These are phyloP conservation scores for Cyclotella kingstonii DNA, from an alignment of 108 stramenopile species.

Conservation along the genomic window DNA sequence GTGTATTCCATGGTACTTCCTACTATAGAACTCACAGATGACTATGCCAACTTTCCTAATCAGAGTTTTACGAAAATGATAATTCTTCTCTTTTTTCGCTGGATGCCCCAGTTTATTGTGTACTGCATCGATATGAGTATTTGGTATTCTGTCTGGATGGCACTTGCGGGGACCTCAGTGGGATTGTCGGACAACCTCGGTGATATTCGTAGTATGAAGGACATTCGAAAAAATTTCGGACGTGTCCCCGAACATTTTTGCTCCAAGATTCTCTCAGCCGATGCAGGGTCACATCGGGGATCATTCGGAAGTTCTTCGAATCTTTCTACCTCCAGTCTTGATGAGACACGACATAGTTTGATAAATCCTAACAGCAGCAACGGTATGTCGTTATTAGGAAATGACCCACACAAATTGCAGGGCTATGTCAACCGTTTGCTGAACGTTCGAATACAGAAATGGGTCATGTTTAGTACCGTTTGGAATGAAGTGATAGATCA, in stretches of 20 bases:
- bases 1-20: conserved; percentile 94
- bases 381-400: conserved; percentile 69
- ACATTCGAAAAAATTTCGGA: conserved; percentile 87
- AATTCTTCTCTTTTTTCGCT: conserved; percentile 79
- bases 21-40: conserved; percentile 90
- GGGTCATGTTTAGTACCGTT: conserved; percentile 96
- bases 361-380: conserved; percentile 50
- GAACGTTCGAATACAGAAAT: conserved; percentile 94
- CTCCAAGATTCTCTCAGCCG: conserved; percentile 87
- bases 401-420: conserved; percentile 73
- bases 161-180: conserved; percentile 91
- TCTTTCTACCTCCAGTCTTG: conserved; percentile 38
- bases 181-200: conserved; percentile 93
- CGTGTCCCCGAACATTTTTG: conserved; percentile 88
- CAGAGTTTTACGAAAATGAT: conserved; percentile 83
- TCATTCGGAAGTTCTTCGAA: conserved; percentile 78
- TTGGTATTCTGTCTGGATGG: conserved; percentile 95
- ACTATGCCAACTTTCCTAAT: conserved; percentile 92
- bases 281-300: conserved; percentile 85
- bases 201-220: conserved; percentile 81
- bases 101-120: conserved; percentile 94
- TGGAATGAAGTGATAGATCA: conserved; percentile 98
- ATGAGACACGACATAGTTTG: conserved; percentile 34
- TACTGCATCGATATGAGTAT: conserved; percentile 97
- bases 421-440: conserved; percentile 88